Evolutionary conservation across 2,329 filamentous ascomycete genomes (phyloP), one percentile per base, ranked within the genome.

Genomic region (Claviceps purpurea): DNA sequence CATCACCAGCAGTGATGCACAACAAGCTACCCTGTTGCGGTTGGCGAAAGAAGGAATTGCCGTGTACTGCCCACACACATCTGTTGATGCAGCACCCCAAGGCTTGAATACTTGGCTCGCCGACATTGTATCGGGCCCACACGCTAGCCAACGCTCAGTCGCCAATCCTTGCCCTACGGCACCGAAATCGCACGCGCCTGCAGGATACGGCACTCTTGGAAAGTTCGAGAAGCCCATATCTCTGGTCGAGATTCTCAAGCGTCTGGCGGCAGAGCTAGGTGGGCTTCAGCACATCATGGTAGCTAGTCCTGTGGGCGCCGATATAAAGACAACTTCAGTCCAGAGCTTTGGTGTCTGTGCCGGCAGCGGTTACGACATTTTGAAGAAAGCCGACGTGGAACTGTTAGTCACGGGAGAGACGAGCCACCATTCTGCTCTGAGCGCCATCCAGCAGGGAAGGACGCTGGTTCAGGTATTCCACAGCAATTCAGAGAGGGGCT

Each of bases 91-190:
- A 41, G 87, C 87, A 0, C 80, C 82, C 1, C 81, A 83, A 18
- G 93, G 93, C 4, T 79, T 98, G 59, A 94, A 90, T 63, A 88
- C 95, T 66, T 98, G 91, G 91, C 82, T 98, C 10, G 89, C 88
- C 55, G 86, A 94, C 62, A 84, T 94, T 48, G 80, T 96, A 20
- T 82, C 84, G 2, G 82, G 81, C 10, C 60, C 62, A 48, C 65
- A 64, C 54, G 56, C 59, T n/a, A 65, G 64, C 38, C 59, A 63
- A 47, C 70, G 71, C 30, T 67, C 69, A 22, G 70, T 75, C 16
- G 69, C 73, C 42, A 68, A 74, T 56, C 73, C 74, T 16, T 72
- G 74, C 56, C 57, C 64, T 42, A 60, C 65, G 3, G 63, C 70
- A 2, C 72, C 75, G 0, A 61, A 67, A 11, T 70, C 67, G 8